Evolutionary conservation across 2,329 filamentous ascomycete genomes (phyloP).

Genomic region (Monosporascus sp.): DNA sequence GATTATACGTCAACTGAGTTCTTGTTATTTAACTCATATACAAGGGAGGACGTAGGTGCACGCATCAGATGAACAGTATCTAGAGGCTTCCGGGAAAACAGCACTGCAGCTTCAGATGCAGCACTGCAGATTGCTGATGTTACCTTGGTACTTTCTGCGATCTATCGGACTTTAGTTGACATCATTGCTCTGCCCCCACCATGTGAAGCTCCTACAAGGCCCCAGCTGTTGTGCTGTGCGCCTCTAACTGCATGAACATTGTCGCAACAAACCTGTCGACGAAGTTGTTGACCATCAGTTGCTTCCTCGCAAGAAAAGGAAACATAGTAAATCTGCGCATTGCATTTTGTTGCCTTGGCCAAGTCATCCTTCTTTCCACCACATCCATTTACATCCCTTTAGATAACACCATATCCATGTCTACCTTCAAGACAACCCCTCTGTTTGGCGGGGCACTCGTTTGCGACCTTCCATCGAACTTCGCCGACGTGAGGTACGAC

Average conservation of each 20-base stretch:
- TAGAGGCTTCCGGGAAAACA: too few species aligned
- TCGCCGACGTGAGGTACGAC: slow-evolving; percentile 66
- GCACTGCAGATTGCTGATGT: too few species aligned
- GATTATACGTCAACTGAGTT: too few species aligned
- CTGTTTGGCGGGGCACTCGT: slow-evolving; percentile 70
- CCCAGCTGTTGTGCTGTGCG: neutral
- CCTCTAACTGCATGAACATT: neutral
- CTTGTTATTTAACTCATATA: too few species aligned
- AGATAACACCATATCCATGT: slow-evolving; percentile 30
- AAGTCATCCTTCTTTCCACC: neutral
- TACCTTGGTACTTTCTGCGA: neutral
- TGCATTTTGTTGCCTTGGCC: too few species aligned
- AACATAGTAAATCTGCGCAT: too few species aligned
- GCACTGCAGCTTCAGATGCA: too few species aligned
- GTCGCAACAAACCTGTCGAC: neutral
- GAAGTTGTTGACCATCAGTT: neutral
- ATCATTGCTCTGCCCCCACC: slow-evolving; percentile 5
- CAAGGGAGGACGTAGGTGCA: too few species aligned
- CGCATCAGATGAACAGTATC: too few species aligned
- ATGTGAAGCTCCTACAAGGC: neutral
- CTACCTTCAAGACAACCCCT: slow-evolving; percentile 50
- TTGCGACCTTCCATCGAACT: slow-evolving; percentile 60
- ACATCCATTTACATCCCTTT: neutral
- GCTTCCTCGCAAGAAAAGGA: neutral
- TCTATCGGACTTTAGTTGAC: slow-evolving; percentile 4